Percentiles rank a stretch among this genome's conserved stretches.
Evolutionary conservation across 345 rosid genomes (phyloP).

Genomic region (Brassica juncea): DNA sequence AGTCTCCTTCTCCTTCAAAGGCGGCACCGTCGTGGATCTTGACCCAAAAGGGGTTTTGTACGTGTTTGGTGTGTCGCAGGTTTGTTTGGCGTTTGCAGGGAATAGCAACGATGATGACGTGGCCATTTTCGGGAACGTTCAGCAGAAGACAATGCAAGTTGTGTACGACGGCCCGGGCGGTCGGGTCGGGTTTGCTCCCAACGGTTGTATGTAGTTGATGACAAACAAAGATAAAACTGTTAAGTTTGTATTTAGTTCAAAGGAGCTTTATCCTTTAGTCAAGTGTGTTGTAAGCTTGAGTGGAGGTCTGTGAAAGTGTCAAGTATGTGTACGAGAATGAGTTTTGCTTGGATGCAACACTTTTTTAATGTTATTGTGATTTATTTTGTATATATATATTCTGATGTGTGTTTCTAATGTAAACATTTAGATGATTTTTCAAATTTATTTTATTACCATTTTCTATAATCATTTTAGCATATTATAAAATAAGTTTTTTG

Average conservation of each 20-base stretch:
- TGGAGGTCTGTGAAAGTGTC: background rate
- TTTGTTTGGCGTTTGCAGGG: constrained; percentile 78
- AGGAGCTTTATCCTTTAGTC: constrained; percentile 14
- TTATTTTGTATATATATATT: too few species aligned
- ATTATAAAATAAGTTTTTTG: too few species aligned
- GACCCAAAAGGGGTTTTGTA: constrained; percentile 52
- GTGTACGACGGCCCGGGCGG: constrained; percentile 64
- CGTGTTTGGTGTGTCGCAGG: constrained; percentile 43
- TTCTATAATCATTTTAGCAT: background rate
- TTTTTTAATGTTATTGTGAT: too few species aligned
- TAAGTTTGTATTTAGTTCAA: background rate
- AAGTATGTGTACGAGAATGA: background rate
- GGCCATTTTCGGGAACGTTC: constrained; percentile 67
- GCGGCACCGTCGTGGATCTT: constrained; percentile 49
- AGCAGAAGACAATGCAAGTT: constrained; percentile 69
- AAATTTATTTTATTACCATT: background rate
- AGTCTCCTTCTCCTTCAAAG: constrained; percentile 52
- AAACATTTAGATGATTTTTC: background rate
- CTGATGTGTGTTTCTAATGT: background rate
- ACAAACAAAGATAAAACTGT: background rate
- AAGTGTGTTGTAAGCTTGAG: constrained; percentile 12
- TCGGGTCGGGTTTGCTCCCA: constrained; percentile 65
- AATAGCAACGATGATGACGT: constrained; percentile 52
- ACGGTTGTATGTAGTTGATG: constrained; percentile 50
- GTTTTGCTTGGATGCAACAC: too few species aligned